Evolutionary conservation across 331 rosid genomes (phyloP).

Genomic region (Acacia concinna): DNA sequence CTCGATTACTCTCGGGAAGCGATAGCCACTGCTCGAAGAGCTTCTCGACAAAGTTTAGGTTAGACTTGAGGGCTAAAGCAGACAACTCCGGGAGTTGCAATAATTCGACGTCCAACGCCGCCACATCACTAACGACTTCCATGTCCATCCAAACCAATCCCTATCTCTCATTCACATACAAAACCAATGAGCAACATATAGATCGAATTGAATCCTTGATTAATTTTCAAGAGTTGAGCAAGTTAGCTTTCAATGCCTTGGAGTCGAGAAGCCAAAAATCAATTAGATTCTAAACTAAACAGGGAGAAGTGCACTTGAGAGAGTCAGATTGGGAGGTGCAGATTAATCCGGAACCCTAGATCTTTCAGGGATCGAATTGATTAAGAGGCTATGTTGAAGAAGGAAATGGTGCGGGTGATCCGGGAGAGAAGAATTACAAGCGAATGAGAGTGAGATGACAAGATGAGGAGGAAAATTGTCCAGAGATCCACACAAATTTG

Average conservation of each 20-base stretch:
- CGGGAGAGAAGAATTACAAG: neutral
- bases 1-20: conserved; percentile 76
- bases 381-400: neutral
- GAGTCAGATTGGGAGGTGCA: conserved; percentile 30
- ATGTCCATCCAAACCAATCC: conserved; percentile 52
- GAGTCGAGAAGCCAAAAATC: conserved; percentile 25
- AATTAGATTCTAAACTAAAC: conserved; percentile 29
- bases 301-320: conserved; percentile 6
- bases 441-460: conserved; percentile 21
- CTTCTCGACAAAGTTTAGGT: conserved; percentile 63
- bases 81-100: conserved; percentile 90
- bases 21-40: conserved; percentile 95
- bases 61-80: conserved; percentile 74
- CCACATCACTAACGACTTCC: conserved; percentile 80
- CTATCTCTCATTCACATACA: conserved; percentile 47
- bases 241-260: conserved; percentile 30
- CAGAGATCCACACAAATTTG: conserved; percentile 44
- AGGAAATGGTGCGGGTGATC: conserved; percentile 34
- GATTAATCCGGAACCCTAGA: conserved; percentile 61
- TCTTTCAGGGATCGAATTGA: conserved; percentile 39
- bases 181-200: conserved; percentile 36
- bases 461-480: neutral
- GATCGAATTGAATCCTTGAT: conserved; percentile 26
- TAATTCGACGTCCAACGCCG: conserved; percentile 83
- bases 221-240: conserved; percentile 28